Evolutionary conservation across 306 rosid species (phyloP), one percentile per base, ranked within the genome.

Genomic region (Cucumis melo): DNA sequence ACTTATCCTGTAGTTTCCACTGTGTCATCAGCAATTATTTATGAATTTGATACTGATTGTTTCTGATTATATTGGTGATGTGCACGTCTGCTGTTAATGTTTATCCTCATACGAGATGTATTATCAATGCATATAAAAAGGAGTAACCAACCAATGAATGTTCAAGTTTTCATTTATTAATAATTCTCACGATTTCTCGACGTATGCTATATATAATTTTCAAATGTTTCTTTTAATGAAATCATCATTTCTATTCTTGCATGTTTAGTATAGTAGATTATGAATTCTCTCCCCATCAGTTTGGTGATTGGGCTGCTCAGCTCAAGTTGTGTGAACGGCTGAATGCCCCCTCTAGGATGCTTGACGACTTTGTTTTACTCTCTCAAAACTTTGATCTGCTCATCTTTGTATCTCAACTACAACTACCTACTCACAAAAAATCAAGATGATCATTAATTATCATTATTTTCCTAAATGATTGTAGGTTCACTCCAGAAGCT

Each of bases 401-500:
- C 23, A 63, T 63, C 14, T 32, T 36, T 63, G 44, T 19, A 17
- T 19, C 15, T 23, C 59, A 27, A 21, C n/a, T 41, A 10, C 11
- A n/a, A 32, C 42, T 32, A 15, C 24, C 46, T 16, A 34, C 8
- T 19, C 24, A 34, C 20, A 4, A 10, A 66, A 17, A 70, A 46
- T 70, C 39, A 70, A 2, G 3, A 46, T 70, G 29, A 46, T 70
- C 14, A 11, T 10, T 50, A 48, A 48, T 3, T 48, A 8, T 1
- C 4, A 71, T 71, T 21, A 23, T 13, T 48, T 42, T 48, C 6
- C 34, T 20, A 48, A 72, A 16, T 27, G 8, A 24, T 72, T 27
- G 27, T 50, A 92, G 99, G 87, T 94, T 94, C 87, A 86, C 95
- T 82, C 99, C 96, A 57, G 99, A 90, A 77, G 95, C 96, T 80